Conservation (phyloP, 768 basidiomycete genomes). For the Lactarius psammicola region DNA sequence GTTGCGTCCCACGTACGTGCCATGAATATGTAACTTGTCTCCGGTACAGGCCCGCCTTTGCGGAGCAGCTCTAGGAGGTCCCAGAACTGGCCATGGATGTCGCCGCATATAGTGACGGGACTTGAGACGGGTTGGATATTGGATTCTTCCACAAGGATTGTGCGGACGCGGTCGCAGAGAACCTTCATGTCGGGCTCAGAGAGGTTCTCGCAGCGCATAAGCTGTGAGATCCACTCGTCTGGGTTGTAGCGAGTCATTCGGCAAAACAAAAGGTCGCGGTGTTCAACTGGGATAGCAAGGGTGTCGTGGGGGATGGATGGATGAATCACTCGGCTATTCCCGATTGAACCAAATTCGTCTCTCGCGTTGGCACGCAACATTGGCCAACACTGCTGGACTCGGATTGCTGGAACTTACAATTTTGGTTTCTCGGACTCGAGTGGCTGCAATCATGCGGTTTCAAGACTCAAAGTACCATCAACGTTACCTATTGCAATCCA, state of each 20-base stretch:
- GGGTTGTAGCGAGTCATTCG: constrained; percentile 39
- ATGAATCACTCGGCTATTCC: too few relatives aligned
- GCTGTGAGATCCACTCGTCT: constrained; percentile 86
- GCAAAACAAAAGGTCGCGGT: neutral
- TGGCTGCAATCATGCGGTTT: too few relatives aligned
- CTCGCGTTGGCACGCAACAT: too few relatives aligned
- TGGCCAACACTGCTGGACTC: too few relatives aligned
- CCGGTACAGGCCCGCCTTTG: constrained; percentile 82
- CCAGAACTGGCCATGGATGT: constrained; percentile 98
- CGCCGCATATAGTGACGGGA: constrained; percentile 93
- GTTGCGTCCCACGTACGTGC: constrained; percentile 52
- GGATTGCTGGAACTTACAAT: too few relatives aligned
- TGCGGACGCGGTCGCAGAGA: constrained; percentile 86
- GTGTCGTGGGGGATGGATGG: too few relatives aligned
- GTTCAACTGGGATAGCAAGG: neutral
- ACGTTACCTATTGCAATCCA: too few relatives aligned
- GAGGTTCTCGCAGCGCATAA: constrained; percentile 83
- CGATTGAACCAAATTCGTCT: too few relatives aligned
- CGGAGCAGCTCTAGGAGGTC: constrained; percentile 88
- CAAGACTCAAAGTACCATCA: too few relatives aligned
- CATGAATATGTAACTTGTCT: constrained; percentile 95
- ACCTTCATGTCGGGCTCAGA: constrained; percentile 91
- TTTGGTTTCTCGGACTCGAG: too few relatives aligned
- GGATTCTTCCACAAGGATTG: constrained; percentile 91
- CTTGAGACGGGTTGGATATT: constrained; percentile 96